Evolutionary conservation across 106 monocot genomes (phyloP).

Genomic region (Allium sativum): DNA sequence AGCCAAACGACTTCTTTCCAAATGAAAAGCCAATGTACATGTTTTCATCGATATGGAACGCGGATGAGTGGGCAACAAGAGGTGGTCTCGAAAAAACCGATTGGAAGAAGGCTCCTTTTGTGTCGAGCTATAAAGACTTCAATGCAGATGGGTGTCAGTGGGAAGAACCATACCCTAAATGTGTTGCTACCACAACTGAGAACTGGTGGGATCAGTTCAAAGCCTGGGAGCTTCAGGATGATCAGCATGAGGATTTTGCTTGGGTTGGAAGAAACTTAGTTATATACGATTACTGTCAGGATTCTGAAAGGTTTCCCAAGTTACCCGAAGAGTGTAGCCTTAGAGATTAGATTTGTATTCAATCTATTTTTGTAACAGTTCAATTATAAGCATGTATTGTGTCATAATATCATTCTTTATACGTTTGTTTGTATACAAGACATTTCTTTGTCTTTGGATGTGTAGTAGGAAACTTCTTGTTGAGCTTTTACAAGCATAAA

Average conservation of each 20-base stretch:
- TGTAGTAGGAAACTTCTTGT: too few species aligned
- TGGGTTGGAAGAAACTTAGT: constrained; percentile 87
- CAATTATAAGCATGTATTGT: too few species aligned
- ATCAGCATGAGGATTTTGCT: constrained; percentile 50
- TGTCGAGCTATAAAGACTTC: constrained; percentile 91
- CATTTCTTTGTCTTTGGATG: too few species aligned
- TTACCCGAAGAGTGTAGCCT: constrained; percentile 61
- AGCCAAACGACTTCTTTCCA: constrained; percentile 77
- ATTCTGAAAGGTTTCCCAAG: constrained; percentile 52
- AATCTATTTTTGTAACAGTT: too few species aligned
- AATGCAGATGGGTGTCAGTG: constrained; percentile 54
- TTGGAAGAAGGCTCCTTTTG: constrained; percentile 82
- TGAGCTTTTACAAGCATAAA: too few species aligned
- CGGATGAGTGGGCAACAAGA: constrained; percentile 97
- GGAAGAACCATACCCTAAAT: constrained; percentile 65
- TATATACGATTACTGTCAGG: constrained; percentile 86
- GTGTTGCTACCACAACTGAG: constrained; percentile 55
- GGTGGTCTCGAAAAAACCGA: constrained; percentile 94
- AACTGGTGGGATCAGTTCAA: constrained; percentile 91
- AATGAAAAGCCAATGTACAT: constrained; percentile 88
- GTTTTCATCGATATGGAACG: constrained; percentile 99
- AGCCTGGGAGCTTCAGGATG: constrained; percentile 52
- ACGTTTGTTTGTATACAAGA: too few species aligned
- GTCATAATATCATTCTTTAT: too few species aligned
- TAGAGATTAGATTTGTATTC: constrained; percentile 5